Evolutionary conservation across 1,139 yeast genomes (phyloP), one percentile per base, ranked within the genome.

Genomic region (Lodderomyces theae): DNA sequence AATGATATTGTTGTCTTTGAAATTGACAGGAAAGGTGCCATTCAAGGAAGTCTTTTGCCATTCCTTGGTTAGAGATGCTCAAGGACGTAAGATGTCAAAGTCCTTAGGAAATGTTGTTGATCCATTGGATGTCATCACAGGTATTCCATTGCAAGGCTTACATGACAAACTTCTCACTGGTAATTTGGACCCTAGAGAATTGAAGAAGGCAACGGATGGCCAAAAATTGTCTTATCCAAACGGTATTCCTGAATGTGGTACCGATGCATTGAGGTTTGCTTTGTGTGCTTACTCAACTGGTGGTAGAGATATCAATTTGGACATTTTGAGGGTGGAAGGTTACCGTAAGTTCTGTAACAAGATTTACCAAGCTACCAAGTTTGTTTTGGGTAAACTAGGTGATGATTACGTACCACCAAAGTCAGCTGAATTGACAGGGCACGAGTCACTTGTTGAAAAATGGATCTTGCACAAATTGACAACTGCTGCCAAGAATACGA

Each of bases 241-340:
- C 54, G 98, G 98, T 72, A 90, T 92, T 54, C 97, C 98, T 44
- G 96, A 92, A 71, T 92, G 98, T 78, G 98, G 98, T 74, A 90
- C 97, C 41, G 98, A 92, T 67, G 98, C 98, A 34, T 74, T 92
- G 70, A 83, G 98, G 73, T 92, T 92, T 63, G 97, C 98, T 19
- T 79, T 92, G 52, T 92, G 98, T 79, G 97, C 97, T 42, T 92
- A 92, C 74, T 85, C 96, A 39, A 90, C 98, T 43, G 98, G 98
- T 71, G 97, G 97, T 56, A 84, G 97, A 70, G 98, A 92, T 61
- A 92, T 92, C 65, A 92, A 92, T 70, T 79, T 92, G 63, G 97
- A 92, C 63, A 89, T 92, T 57, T 74, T 89, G 64, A 86, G 98
- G 72, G 96, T 92, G 53, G 98, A 94, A 64, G 98, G 98, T 58